Base-by-base conservation (phyloP, 345 rosid species). In the Rhodamnia rubescens region DNA sequence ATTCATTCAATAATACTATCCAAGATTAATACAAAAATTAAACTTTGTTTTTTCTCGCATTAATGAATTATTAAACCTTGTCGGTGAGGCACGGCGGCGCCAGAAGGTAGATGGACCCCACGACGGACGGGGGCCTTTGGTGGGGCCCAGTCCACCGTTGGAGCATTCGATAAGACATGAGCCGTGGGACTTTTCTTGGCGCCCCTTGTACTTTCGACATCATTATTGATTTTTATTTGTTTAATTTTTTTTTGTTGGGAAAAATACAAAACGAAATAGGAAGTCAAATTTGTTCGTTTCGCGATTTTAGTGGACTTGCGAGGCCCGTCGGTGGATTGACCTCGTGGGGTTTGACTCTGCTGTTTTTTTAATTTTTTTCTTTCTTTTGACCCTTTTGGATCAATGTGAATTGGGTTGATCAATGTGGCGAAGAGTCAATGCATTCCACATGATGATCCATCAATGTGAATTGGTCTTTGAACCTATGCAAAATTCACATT, bases 401-500 rank as follows among this genome's bases (percentile, higher is more conserved):
- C 24, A 20, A 54, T 54, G 56, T 54, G 56, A 54, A 54, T 20
- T 18, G 56, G 56, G 56, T 7, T 61, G 32, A 32, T 18, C 24
- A 18, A 69, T 5, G 47, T 5, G 47, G 78, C 78, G 32, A 69
- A 6, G 47, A 18, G 78, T 32, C 78, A 69, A 69, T 32, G 78
- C 78, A 7, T 18, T 18, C 56, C 24, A 54, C 56, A 7, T 54
- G 56, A 20, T 6, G 20, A 54, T 20, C 51, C 51, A 49, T 49
- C 11, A 2, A 9, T 49, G 51, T 49, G 51, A 49, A 49, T 49
- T 49, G 51, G 11, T 49, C 11, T 49, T 49, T 49, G 51, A 49
- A 49, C 51, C 12, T 49, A 49, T 3, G 7, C 5, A 0, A 1
- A 7, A 32, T 18, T 32, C 4, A 32, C 0, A 3, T 8, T 4